phyloP scores from a whole-genome alignment of 768 basidiomycete genomes.

The Dacryopinax spathularia region DNA sequence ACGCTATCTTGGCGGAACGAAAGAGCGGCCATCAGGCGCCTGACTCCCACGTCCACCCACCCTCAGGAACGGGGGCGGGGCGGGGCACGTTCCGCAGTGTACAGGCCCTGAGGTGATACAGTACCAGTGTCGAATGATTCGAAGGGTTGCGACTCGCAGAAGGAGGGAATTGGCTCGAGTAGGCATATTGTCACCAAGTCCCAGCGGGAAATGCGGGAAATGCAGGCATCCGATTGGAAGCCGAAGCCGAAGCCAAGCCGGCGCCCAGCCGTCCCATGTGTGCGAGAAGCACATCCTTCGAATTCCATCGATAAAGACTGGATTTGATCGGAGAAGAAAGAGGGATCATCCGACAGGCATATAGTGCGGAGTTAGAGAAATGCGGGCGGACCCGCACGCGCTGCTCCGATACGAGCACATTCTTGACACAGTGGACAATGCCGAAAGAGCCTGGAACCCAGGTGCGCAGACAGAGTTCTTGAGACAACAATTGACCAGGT shows the following conservation, averaged over 20 bases:
- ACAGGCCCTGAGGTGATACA: not conserved
- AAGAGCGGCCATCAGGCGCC: not conserved
- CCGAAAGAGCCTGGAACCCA: not conserved
- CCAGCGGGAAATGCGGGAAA: not conserved
- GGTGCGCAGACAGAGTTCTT: too few relatives aligned
- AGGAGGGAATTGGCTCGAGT: not conserved
- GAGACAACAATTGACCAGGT: too few relatives aligned
- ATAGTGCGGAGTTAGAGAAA: not conserved
- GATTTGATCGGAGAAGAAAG: not conserved
- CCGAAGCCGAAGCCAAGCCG: not conserved
- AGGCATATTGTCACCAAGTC: too few relatives aligned
- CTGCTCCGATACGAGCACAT: not conserved
- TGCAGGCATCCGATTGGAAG: not conserved
- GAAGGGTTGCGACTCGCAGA: too few relatives aligned
- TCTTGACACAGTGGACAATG: not conserved
- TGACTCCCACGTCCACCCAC: not conserved
- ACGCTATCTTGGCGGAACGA: not conserved
- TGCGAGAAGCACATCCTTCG: not conserved
- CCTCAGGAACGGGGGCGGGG: too few relatives aligned
- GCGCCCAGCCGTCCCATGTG: not conserved
- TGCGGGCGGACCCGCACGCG: too few relatives aligned
- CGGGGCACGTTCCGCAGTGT: not conserved
- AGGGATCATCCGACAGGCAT: too few relatives aligned
- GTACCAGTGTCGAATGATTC: too few relatives aligned
- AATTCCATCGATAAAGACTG: not conserved